phyloP scores from a whole-genome alignment of 2,329 filamentous ascomycete species.

The Trichoderma breve region DNA sequence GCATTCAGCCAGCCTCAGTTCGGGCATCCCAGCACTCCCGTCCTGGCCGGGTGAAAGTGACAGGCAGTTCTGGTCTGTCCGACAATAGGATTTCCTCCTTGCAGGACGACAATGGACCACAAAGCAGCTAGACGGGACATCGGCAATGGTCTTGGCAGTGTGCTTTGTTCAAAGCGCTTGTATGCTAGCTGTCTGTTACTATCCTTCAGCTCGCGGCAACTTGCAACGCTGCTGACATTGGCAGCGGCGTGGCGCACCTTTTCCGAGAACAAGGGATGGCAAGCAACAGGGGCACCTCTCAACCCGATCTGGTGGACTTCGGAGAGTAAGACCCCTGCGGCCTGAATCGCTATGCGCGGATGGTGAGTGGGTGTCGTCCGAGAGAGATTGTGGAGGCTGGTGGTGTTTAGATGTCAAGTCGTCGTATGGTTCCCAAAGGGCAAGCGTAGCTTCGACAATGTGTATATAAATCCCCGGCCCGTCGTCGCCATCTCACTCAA shows the following conservation, averaged over 20 bases:
- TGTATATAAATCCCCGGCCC: slow-evolving; percentile 12
- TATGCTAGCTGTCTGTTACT: not conserved
- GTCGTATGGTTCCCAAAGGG: not conserved
- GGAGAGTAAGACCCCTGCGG: not conserved
- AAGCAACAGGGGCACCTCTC: not conserved
- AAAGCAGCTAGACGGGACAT: not conserved
- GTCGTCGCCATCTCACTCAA: not conserved
- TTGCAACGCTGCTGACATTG: not conserved
- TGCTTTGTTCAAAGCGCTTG: not conserved
- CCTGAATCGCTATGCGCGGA: not conserved
- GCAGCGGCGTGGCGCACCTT: not conserved
- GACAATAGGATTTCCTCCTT: not conserved
- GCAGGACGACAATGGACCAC: not conserved
- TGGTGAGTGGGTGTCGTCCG: not conserved
- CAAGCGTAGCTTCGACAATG: not conserved
- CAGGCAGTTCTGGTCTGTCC: not conserved
- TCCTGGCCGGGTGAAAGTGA: not conserved
- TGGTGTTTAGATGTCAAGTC: not conserved
- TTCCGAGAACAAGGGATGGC: not conserved
- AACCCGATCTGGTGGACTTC: not conserved
- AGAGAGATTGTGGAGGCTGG: not conserved
- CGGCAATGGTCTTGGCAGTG: not conserved
- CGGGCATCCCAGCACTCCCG: not conserved
- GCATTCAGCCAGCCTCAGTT: not conserved
- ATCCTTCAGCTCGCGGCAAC: not conserved